phyloP scores from a whole-genome alignment of 164 flowering plant species.

The Pachysandra terminalis region DNA sequence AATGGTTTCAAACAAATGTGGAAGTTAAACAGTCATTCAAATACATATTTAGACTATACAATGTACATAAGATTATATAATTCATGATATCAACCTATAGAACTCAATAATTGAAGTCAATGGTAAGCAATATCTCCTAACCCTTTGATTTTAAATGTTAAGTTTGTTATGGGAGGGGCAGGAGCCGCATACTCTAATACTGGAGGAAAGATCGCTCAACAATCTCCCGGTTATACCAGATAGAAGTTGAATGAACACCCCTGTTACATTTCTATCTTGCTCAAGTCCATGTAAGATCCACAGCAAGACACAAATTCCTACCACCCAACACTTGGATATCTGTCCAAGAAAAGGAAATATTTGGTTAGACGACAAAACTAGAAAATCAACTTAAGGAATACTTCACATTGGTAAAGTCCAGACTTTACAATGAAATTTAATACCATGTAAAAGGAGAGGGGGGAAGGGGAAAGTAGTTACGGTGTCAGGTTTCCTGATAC shows the following conservation, averaged over 20 bases:
- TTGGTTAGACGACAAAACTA: not conserved
- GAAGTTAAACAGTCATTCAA: not conserved
- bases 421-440: no score
- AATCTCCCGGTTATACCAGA: not conserved
- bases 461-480: no score
- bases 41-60: not conserved
- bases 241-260: not conserved
- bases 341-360: not conserved
- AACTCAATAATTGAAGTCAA: not conserved
- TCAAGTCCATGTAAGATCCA: not conserved
- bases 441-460: no score
- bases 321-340: not conserved
- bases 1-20: not conserved
- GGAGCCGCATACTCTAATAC: conserved; percentile 1
- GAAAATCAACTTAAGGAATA: no score
- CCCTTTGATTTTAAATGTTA: not conserved
- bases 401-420: no score
- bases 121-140: not conserved
- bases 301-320: not conserved
- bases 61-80: conserved; percentile 14
- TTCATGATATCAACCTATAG: not conserved
- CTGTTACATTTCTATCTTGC: no score
- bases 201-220: not conserved
- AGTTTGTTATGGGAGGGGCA: not conserved
- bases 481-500: no score